Conservation (phyloP, 2,329 filamentous ascomycete genomes). For the Neofusicoccum umdonicola region DNA sequence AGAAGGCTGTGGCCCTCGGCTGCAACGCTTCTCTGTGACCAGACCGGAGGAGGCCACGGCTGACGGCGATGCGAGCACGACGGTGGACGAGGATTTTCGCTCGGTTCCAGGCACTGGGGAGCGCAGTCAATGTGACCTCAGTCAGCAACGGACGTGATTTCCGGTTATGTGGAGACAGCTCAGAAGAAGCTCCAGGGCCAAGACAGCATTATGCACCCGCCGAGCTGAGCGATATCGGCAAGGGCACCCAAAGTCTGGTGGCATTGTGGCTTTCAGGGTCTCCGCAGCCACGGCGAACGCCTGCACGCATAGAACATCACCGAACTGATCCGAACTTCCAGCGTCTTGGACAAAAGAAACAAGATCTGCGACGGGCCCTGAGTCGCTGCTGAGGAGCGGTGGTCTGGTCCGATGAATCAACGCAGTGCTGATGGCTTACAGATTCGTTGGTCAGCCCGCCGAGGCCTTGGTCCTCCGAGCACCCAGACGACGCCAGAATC, state of each 20-base stretch:
- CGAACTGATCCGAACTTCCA: constrained; percentile 8
- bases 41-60: too few species aligned
- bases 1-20: too few species aligned
- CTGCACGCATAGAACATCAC: not conserved
- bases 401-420: not conserved
- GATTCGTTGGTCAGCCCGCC: not conserved
- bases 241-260: not conserved
- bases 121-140: not conserved
- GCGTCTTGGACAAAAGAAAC: not conserved
- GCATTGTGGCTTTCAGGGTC: not conserved
- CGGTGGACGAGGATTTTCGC: not conserved
- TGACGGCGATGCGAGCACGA: not conserved
- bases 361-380: not conserved
- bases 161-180: not conserved
- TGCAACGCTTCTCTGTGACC: too few species aligned
- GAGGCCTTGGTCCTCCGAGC: not conserved
- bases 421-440: not conserved
- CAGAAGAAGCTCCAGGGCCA: not conserved
- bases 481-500: not conserved
- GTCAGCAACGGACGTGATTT: not conserved
- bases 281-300: not conserved
- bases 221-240: not conserved
- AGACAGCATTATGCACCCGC: not conserved
- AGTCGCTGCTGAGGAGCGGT: not conserved
- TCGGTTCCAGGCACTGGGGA: not conserved